Base-by-base conservation (phyloP, 2,329 filamentous ascomycete species). In the Aureobasidium zeae region DNA sequence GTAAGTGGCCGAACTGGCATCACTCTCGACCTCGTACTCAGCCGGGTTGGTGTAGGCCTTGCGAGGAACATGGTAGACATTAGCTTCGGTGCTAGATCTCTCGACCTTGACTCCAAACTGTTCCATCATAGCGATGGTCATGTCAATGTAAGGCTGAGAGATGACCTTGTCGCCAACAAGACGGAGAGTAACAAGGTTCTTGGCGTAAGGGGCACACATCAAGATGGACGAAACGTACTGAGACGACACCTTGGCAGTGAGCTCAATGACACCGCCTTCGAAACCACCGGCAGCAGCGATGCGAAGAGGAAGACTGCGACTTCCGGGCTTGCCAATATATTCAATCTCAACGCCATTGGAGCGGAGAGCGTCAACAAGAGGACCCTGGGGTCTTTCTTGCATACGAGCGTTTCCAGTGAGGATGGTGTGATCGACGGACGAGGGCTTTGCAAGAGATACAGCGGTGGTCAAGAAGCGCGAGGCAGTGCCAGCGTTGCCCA, bases 51-150 rank as follows among this genome's bases (percentile, higher is more conserved):
- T 70, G 67, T 98, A 98, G 10, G 71, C 68, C 11, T 83, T 86
- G 57, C 83, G 79, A 2, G 91, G 91, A 45, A 98, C 93, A 60
- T 93, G 81, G 64, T 98, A 98, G 4, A 89, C 94, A 59, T 96
- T 83, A 33, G 81, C 76, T 55, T 95, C 87, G 3, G 76, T 81
- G 22, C 75, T 64, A 7, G 88, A 94, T 54, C 76, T 79, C 49
- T 78, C 72, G 10, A 95, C 91, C 28, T 79, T 63, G 29, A 98
- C 77, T 37, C 91, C 91, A 57, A 98, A 98, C 2, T 83, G 75
- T 44, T 76, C 74, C 91, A 98, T 98, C 89, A 98, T 98, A 12
- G 87, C 76, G 42, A 93, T 87, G 2, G 91, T 98, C 89, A 98
- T 96, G 60, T 98, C 87, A 56, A 98, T 96, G 62, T 98, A 98